These are phyloP conservation scores for Cajanus cajan DNA, from an alignment of 306 rosid genomes.

Conservation along the genomic window DNA sequence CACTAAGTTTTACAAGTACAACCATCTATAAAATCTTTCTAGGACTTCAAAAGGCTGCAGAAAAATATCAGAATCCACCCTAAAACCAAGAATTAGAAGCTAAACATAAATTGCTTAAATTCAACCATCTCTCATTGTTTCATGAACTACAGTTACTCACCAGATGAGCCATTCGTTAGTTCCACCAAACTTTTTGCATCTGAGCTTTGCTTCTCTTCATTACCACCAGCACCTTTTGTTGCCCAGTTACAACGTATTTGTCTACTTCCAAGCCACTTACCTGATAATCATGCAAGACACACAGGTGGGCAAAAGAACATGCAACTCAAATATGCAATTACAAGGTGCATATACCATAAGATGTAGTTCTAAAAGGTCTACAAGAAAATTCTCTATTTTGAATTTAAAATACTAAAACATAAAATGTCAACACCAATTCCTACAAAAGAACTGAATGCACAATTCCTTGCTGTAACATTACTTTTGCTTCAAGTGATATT, in stretches of 20 bases:
- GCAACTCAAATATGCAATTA: neutral
- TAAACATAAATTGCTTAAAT: neutral
- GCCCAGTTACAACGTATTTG: slow-evolving; percentile 99
- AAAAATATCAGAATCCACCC: neutral
- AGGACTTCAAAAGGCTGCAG: neutral
- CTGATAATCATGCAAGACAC: slow-evolving; percentile 31
- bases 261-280: slow-evolving; percentile 98
- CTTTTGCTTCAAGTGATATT: neutral
- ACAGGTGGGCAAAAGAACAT: neutral
- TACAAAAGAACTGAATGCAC: neutral
- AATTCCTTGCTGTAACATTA: neutral
- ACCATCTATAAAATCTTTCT: neutral
- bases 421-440: neutral
- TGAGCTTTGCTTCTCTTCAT: slow-evolving; percentile 76
- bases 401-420: neutral
- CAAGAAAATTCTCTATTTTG: neutral
- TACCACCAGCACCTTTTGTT: slow-evolving; percentile 82
- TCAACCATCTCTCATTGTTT: slow-evolving; percentile 3
- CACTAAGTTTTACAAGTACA: neutral
- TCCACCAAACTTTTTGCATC: slow-evolving; percentile 85
- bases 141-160: slow-evolving; percentile 43
- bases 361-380: neutral
- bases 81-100: neutral
- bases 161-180: slow-evolving; percentile 88
- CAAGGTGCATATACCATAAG: neutral